phyloP scores from a whole-genome alignment of 805 yeast species.

The Candida hungchunana region DNA sequence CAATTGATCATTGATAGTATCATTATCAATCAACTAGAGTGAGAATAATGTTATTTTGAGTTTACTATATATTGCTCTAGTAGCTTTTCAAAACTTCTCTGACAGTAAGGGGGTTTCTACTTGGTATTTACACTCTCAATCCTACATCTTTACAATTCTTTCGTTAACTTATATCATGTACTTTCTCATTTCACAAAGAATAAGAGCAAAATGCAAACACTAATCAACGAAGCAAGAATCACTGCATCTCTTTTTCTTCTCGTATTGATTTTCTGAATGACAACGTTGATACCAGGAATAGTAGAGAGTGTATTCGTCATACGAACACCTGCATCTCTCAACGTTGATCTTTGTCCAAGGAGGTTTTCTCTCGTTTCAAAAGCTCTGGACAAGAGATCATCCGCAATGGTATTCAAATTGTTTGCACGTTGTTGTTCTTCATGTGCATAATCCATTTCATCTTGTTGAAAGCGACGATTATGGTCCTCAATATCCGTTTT shows the following conservation, averaged over 20 bases:
- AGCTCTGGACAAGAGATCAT: slow-evolving; percentile 77
- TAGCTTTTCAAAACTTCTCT: no score
- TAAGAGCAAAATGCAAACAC: slow-evolving; percentile 66
- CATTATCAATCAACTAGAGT: no score
- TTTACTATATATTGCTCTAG: no score
- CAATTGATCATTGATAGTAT: no score
- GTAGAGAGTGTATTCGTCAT: slow-evolving; percentile 57
- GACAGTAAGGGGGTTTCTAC: no score
- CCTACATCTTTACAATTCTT: no score
- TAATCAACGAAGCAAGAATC: slow-evolving; percentile 71
- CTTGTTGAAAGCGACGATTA: slow-evolving; percentile 37
- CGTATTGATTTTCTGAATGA: slow-evolving; percentile 78
- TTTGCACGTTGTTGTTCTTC: slow-evolving; percentile 75
- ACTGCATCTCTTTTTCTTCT: slow-evolving; percentile 85
- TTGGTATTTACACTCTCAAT: no score
- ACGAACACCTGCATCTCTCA: slow-evolving; percentile 60
- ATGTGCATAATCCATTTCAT: slow-evolving; percentile 68
- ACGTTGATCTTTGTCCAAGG: slow-evolving; percentile 58
- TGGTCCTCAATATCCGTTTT: slow-evolving; percentile 75
- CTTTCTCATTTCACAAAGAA: no score
- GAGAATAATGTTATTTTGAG: no score
- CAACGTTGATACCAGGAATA: slow-evolving; percentile 78
- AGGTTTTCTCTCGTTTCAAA: slow-evolving; percentile 87
- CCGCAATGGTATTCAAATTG: slow-evolving; percentile 69
- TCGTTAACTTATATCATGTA: no score